These are phyloP conservation scores for Penicillium desertorum DNA, from an alignment of 495 filamentous ascomycete species.

Conservation along the genomic window DNA sequence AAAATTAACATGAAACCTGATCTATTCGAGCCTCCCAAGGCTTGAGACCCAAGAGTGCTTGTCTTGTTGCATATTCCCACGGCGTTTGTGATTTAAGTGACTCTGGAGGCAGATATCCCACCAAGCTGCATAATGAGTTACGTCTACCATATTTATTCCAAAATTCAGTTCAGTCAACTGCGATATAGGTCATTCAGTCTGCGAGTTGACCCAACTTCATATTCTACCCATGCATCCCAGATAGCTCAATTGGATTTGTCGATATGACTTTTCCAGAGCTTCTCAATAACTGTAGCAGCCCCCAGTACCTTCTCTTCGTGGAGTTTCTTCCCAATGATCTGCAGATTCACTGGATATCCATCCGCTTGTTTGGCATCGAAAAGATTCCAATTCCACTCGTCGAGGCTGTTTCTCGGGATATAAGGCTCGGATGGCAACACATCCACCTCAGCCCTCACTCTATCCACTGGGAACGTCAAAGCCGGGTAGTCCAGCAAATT, in stretches of 20 bases:
- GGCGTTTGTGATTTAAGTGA: slow-evolving; percentile 26
- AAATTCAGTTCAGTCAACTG: not conserved
- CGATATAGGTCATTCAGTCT: not conserved
- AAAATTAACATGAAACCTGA: slow-evolving; percentile 94
- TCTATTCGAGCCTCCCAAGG: slow-evolving; percentile 63
- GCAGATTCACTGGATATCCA: slow-evolving; percentile 51
- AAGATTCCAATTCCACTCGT: slow-evolving; percentile 51
- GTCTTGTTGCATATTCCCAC: slow-evolving; percentile 26
- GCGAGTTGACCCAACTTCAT: not conserved
- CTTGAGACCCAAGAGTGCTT: slow-evolving; percentile 22
- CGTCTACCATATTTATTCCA: slow-evolving; percentile 6
- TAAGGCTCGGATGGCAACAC: slow-evolving; percentile 44
- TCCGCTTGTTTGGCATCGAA: slow-evolving; percentile 45
- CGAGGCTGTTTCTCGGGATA: slow-evolving; percentile 48
- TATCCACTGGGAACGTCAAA: slow-evolving; percentile 55
- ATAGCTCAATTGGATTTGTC: not conserved
- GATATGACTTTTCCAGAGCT: slow-evolving; percentile 27
- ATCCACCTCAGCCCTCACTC: slow-evolving; percentile 49
- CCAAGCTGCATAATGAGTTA: slow-evolving; percentile 20
- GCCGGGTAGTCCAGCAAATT: slow-evolving; percentile 66
- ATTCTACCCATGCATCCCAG: not conserved
- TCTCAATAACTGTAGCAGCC: slow-evolving; percentile 44
- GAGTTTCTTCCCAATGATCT: slow-evolving; percentile 53
- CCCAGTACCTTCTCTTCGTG: slow-evolving; percentile 56
- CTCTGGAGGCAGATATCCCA: slow-evolving; percentile 16